Conservation (phyloP, 495 filamentous ascomycete genomes). For the Pyrenopolyporus hunteri region DNA sequence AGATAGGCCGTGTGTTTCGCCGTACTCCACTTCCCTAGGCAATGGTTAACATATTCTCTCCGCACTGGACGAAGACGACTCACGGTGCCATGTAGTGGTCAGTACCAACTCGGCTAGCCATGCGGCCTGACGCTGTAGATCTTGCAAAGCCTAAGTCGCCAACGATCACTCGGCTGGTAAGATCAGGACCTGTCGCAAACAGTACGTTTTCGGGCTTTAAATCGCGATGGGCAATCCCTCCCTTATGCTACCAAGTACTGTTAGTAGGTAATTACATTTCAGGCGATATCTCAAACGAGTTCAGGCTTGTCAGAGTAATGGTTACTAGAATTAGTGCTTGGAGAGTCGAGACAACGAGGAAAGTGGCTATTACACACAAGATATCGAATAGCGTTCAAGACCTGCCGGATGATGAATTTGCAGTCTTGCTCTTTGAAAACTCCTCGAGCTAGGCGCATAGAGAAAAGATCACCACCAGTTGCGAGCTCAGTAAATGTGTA, state of each 20-base stretch:
- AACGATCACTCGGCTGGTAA: slow-evolving; percentile 64
- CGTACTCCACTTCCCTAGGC: slow-evolving; percentile 34
- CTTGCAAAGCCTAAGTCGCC: slow-evolving; percentile 76
- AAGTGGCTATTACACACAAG: slow-evolving; percentile 46
- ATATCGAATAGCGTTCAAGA: slow-evolving; percentile 77
- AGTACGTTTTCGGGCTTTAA: slow-evolving; percentile 98
- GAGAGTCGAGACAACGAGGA: background rate
- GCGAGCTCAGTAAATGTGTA: slow-evolving; percentile 72
- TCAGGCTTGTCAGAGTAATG: no score
- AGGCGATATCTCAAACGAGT: background rate
- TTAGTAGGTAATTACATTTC: background rate
- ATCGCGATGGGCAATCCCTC: slow-evolving; percentile 85
- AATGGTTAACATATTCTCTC: background rate
- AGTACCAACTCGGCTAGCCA: slow-evolving; percentile 70
- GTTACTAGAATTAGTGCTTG: background rate
- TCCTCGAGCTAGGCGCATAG: slow-evolving; percentile 56
- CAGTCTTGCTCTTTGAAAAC: slow-evolving; percentile 71
- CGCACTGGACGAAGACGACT: slow-evolving; percentile 38
- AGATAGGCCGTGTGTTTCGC: slow-evolving; percentile 35
- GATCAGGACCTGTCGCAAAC: slow-evolving; percentile 61
- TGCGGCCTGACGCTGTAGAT: slow-evolving; percentile 51
- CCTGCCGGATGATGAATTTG: slow-evolving; percentile 80
- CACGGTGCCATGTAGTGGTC: slow-evolving; percentile 73
- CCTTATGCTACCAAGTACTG: slow-evolving; percentile 58
- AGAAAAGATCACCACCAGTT: slow-evolving; percentile 66